phyloP scores from a whole-genome alignment of 2,329 filamentous ascomycete species.

The Cadophora malorum region DNA sequence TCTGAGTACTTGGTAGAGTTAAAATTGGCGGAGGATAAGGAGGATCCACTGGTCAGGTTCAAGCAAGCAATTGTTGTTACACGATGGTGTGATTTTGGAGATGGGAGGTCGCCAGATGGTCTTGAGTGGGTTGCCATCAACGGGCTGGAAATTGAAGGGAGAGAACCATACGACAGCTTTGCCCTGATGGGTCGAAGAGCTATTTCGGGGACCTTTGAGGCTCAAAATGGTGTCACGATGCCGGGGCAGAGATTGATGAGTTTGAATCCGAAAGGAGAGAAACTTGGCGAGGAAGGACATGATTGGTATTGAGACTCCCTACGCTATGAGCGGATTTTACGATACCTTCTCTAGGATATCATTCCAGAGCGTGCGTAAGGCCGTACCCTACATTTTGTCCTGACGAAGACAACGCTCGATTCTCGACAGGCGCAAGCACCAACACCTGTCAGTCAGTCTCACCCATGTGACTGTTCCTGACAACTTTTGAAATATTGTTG shows the following conservation, averaged over 20 bases:
- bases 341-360: no score
- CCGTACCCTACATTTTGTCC: no score
- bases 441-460: no score
- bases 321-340: neutral
- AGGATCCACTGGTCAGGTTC: conserved; percentile 54
- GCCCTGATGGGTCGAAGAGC: conserved; percentile 57
- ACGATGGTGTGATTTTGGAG: conserved; percentile 66
- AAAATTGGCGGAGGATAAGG: conserved; percentile 62
- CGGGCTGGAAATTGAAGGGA: conserved; percentile 44
- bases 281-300: conserved; percentile 59
- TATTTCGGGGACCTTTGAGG: conserved; percentile 65
- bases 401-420: no score
- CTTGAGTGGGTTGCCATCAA: conserved; percentile 63
- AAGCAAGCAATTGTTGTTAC: conserved; percentile 66
- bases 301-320: conserved; percentile 59
- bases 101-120: conserved; percentile 56
- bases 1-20: conserved; percentile 68
- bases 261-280: conserved; percentile 62
- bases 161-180: conserved; percentile 59
- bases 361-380: no score
- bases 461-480: no score
- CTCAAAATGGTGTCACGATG: conserved; percentile 57
- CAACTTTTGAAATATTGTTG: no score
- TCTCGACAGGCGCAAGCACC: no score
- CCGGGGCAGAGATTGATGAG: conserved; percentile 64